Evolutionary conservation across 805 yeast genomes (phyloP), one percentile per base, ranked within the genome.

Genomic region (Ogataea ganodermae): DNA sequence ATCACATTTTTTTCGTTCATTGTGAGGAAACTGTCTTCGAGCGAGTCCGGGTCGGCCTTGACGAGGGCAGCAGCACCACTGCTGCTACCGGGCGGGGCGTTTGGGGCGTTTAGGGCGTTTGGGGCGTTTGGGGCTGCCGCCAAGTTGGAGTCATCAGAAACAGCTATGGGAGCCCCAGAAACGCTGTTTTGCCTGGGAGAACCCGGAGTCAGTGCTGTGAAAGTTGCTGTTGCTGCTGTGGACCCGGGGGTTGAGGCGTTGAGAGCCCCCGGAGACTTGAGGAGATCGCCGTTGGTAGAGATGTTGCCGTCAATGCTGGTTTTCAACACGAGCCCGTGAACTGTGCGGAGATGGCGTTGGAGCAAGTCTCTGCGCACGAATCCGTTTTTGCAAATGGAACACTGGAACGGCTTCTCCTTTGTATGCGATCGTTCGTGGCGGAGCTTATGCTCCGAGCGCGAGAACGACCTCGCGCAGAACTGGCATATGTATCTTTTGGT

Each of bases 391-490:
- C 95, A 87, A 43, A 80, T 74, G 28, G 77, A 71, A 58, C 96
- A 87, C 49, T 80, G 81, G 67, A 84, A 87, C 0, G 95, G 95
- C 52, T 89, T 81, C 58, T 83, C 89, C 58, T 85, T 85, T 12
- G 90, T 85, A 61, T 86, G 94, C 1, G 89, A 82, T 22, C 91
- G 68, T 63, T 86, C 92, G 58, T 86, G 94, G 41, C 94, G 76
- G 35, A 84, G 79, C 56, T 84, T 78, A 64, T 86, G 94, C 62
- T 86, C 94, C 9, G 86, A 79, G 43, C 94, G 70, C n/a, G 89
- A 80, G 60, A 86, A 86, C 6, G 89, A 84, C 52, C 91, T 73
- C 26, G 90, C 87, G 58, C 96, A 87, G 61, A 79, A 86, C 6
- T 86, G 81, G 67, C 96, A 87, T 32, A 84, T 78, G 65, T 86